These are phyloP conservation scores for Hyphopichia khmerensis DNA, from an alignment of 1,139 yeast species.

Conservation along the genomic window DNA sequence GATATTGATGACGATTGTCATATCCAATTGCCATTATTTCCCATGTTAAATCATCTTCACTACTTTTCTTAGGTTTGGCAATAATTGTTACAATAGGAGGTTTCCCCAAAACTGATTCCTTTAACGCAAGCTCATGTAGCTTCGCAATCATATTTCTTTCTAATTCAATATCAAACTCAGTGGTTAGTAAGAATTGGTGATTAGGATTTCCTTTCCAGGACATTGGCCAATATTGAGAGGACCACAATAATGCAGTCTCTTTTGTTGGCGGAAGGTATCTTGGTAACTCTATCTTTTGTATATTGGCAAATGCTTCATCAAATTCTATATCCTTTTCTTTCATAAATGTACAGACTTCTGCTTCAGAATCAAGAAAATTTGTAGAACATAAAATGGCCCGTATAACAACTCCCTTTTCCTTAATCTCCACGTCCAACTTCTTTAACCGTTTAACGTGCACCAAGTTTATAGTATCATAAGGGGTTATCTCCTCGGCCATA, in stretches of 20 bases:
- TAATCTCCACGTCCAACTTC: conserved; percentile 11
- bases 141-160: conserved; percentile 39
- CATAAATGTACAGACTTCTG: conserved; percentile 14
- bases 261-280: conserved; percentile 50
- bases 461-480: conserved; percentile 24
- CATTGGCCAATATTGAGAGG: conserved; percentile 74
- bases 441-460: conserved; percentile 35
- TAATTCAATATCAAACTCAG: conserved; percentile 44
- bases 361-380: conserved; percentile 12
- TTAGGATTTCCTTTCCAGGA: conserved; percentile 93
- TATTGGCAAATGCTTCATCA: conserved; percentile 1
- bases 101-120: not conserved
- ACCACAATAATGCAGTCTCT: conserved; percentile 65
- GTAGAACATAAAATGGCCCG: conserved; percentile 30
- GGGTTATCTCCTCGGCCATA: conserved; percentile 25
- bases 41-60: conserved; percentile 1
- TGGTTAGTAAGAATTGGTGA: conserved; percentile 63
- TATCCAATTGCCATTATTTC: conserved; percentile 19
- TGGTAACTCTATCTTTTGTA: conserved; percentile 23
- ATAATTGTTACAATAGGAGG: conserved; percentile 18
- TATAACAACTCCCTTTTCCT: conserved; percentile 11
- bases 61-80: conserved; percentile 12
- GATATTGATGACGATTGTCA: conserved; percentile 31
- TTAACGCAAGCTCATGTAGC: conserved; percentile 11
- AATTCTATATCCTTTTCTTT: conserved; percentile 7